Evolutionary conservation across 306 rosid species (phyloP), one percentile per base, ranked within the genome.

Genomic region (Pyrus betulifolia): DNA sequence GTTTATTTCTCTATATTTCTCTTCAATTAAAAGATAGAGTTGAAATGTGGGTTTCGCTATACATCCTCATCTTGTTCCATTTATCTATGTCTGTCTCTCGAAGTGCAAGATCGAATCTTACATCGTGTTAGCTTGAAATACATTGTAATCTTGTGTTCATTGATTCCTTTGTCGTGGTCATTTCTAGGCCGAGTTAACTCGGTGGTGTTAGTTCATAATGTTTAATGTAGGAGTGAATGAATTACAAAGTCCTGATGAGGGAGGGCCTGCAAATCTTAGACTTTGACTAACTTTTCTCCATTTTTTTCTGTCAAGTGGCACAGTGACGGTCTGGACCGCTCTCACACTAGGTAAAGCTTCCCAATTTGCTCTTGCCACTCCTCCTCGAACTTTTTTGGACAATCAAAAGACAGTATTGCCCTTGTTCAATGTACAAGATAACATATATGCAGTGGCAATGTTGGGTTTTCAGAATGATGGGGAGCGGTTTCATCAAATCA

Each of bases 281-380:
- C 85, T 81, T 71, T 66, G 86, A 83, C 91, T 82, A 85, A 86
- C 91, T 76, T 84, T 49, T 82, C 84, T 84, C 8, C 83, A 76
- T 85, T 57, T 74, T 74, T 74, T 49, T 49, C 2, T 82, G 87
- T 87, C 91, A 84, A 82, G 77, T 86, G 83, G 86, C 75, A 25
- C 70, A 27, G 69, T 66, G 67, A 51, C 19, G 83, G 54, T 58
- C 77, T 76, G 83, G 83, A 79, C 83, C 81, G 74, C 76, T 63
- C 27, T 57, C 59, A 54, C 72, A 27, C 72, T 52, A 27, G 45
- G 9, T 31, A 4, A 63, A 65, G 25, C 45, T 61, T 69, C 45
- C 25, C 23, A 2, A 18, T 11, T 33, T 70, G 70, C 49, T 70
- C 44, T 27, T 58, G 31, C 12, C 40, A n/a, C 40, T 31, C 62